These are phyloP conservation scores for Pyrenophora tritici-repentis DNA, from an alignment of 2,329 filamentous ascomycete species.

Conservation along the genomic window DNA sequence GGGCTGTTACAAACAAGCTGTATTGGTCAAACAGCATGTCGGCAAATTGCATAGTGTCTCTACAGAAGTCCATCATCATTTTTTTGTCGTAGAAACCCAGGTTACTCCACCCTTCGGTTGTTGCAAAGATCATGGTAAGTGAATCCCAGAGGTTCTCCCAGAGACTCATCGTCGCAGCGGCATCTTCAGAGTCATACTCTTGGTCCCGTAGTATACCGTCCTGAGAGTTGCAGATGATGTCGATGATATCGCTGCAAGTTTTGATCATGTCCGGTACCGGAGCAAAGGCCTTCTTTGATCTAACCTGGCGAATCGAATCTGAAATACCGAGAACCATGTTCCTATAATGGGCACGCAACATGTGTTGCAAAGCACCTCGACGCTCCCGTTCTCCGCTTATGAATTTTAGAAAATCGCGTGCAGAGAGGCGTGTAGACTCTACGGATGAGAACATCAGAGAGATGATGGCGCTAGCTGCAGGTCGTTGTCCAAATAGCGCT, in stretches of 20 bases:
- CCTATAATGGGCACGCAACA: constrained; percentile 62
- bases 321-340: constrained; percentile 63
- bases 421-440: constrained; percentile 75
- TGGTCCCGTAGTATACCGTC: constrained; percentile 65
- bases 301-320: constrained; percentile 61
- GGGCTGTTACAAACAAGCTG: constrained; percentile 75
- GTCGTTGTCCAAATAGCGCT: constrained; percentile 68
- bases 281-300: constrained; percentile 62
- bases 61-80: constrained; percentile 88
- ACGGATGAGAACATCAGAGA: constrained; percentile 82
- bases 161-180: constrained; percentile 71
- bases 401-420: constrained; percentile 80
- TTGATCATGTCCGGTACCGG: constrained; percentile 65
- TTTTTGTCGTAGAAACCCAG: constrained; percentile 69
- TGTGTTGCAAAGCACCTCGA: constrained; percentile 64
- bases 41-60: constrained; percentile 93
- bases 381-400: constrained; percentile 72
- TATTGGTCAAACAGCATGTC: constrained; percentile 85
- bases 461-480: constrained; percentile 74
- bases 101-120: constrained; percentile 81
- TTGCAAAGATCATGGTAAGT: constrained; percentile 78
- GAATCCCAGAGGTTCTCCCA: constrained; percentile 86
- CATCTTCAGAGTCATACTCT: constrained; percentile 64
- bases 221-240: constrained; percentile 67
- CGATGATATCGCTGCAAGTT: constrained; percentile 65